Evolutionary conservation across 345 rosid species (phyloP), one percentile per base, ranked within the genome.

Genomic region (Camelina neglecta): DNA sequence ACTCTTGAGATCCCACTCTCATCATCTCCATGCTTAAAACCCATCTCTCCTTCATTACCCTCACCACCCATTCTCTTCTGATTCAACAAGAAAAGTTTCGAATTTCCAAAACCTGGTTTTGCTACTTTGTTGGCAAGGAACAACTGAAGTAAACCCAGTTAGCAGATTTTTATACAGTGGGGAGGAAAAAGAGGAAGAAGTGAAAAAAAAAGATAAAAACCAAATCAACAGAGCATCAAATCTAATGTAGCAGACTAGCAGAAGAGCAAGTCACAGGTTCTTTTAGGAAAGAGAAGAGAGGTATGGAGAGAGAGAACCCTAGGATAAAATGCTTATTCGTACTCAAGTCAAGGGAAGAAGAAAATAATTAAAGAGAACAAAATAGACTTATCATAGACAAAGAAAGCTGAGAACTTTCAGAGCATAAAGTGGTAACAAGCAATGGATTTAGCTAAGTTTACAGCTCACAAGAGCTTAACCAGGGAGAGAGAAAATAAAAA

Each of bases 371-470:
- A 67, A 86, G 84, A 85, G 80, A 79, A 61, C 69, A 47, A 51
- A 44, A 60, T 45, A 64, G 57, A 61, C 68, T 66, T 59, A 78
- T 78, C 60, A 59, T 54, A 84, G 86, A 87, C 88, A 86, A 93
- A 79, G 75, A 69, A 79, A 88, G 88, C 93, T 84, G 93, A 88
- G 78, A 77, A 81, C 92, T 93, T 91, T 91, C 89, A 88, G 93
- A 86, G 92, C 84, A 93, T 91, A 93, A 89, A 93, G 96, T 82
- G 75, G 78, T 68, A 76, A 83, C 82, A 83, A 86, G 81, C 84
- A 55, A 86, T 73, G 82, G 75, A 83, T 79, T 79, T 85, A 81
- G 86, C 84, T 79, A 83, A 82, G 75, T 74, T 86, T 86, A 84
- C 96, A 91, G 93, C 88, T 84, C 90, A 82, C 41, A 50, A 77